A percentile compares a stretch with the other conserved stretches of the same genome.
Conservation (phyloP, 2,329 filamentous ascomycete genomes). For the Exserohilum rostratum region DNA sequence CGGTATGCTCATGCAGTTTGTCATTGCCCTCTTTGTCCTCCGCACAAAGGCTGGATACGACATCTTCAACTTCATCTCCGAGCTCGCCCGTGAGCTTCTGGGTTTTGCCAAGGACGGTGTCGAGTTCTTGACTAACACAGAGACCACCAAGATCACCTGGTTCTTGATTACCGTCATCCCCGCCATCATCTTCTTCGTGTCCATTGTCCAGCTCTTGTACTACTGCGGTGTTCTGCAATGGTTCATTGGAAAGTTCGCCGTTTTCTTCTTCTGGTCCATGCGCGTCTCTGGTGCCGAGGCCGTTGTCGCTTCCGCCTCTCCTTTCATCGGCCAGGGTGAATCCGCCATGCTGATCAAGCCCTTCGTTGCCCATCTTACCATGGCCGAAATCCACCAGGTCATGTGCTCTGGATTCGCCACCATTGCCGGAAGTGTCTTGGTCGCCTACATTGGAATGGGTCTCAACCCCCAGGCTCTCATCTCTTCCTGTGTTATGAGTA, state of each 20-base stretch:
- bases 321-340: slow-evolving; percentile 94
- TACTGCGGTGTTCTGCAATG: slow-evolving; percentile 83
- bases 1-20: slow-evolving; percentile 86
- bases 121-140: slow-evolving; percentile 67
- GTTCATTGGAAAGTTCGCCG: slow-evolving; percentile 85
- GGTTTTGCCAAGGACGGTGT: slow-evolving; percentile 77
- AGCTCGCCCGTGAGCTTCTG: slow-evolving; percentile 73
- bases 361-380: slow-evolving; percentile 83
- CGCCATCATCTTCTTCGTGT: slow-evolving; percentile 94
- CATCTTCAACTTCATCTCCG: slow-evolving; percentile 89
- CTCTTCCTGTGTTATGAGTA: slow-evolving; percentile 94
- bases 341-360: slow-evolving; percentile 90
- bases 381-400: slow-evolving; percentile 87
- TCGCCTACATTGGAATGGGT: slow-evolving; percentile 83
- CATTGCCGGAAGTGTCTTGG: slow-evolving; percentile 85
- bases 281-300: slow-evolving; percentile 88
- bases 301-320: slow-evolving; percentile 90
- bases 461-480: slow-evolving; percentile 84
- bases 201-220: slow-evolving; percentile 86
- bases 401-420: slow-evolving; percentile 94
- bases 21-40: slow-evolving; percentile 87
- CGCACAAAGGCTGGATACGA: slow-evolving; percentile 80
- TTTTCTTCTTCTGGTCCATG: slow-evolving; percentile 90
- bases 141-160: slow-evolving; percentile 57
- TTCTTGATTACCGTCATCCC: slow-evolving; percentile 85